Evolutionary conservation across 1,284 basidiomycete genomes (phyloP).

Genomic region (Cryptococcus jaspeensis): DNA sequence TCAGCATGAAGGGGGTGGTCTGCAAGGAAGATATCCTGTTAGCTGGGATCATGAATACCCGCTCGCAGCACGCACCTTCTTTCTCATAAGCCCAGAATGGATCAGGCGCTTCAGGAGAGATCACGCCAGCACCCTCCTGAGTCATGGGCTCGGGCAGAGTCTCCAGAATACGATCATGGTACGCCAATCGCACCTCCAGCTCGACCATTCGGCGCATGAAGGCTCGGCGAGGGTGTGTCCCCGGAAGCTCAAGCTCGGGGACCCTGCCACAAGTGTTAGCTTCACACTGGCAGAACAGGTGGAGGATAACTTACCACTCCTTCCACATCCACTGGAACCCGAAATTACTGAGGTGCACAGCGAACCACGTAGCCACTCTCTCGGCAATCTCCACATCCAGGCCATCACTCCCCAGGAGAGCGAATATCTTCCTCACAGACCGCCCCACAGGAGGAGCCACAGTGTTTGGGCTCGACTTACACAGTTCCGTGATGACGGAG

Average conservation of each 20-base stretch:
- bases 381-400: conserved; percentile 80
- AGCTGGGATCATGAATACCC: background rate
- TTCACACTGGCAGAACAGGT: background rate
- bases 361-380: conserved; percentile 91
- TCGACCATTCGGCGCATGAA: conserved; percentile 89
- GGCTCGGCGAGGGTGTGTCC: conserved; percentile 76
- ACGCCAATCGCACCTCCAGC: conserved; percentile 86
- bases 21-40: conserved; percentile 33
- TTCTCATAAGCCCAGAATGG: conserved; percentile 83
- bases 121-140: conserved; percentile 56
- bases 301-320: conserved; percentile 71
- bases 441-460: conserved; percentile 96
- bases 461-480: conserved; percentile 84
- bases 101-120: conserved; percentile 73
- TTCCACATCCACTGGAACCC: conserved; percentile 99
- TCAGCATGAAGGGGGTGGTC: conserved; percentile 73
- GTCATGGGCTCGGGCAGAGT: conserved; percentile 81
- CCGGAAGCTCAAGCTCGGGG: conserved; percentile 70
- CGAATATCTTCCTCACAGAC: conserved; percentile 84
- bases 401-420: conserved; percentile 64
- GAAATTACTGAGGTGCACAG: conserved; percentile 95
- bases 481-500: conserved; percentile 86
- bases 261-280: conserved; percentile 59
- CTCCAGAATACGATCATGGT: conserved; percentile 88
- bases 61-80: conserved; percentile 55